Evolutionary conservation across 805 yeast genomes (phyloP), one percentile per base, ranked within the genome.

Genomic region (Kluyveromyces starmeri): DNA sequence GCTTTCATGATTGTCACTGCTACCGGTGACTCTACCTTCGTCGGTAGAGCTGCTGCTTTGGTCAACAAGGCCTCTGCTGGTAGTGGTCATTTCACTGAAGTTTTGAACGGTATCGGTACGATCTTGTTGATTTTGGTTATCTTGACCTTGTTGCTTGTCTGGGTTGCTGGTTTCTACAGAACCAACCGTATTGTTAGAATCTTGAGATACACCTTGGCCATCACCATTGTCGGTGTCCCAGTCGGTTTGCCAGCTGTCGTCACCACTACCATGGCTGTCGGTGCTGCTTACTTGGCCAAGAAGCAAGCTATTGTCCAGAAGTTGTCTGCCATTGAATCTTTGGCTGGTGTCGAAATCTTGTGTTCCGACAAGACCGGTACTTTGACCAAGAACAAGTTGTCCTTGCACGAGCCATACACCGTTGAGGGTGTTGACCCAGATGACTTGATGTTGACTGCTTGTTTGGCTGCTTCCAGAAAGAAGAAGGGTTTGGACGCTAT

Each of bases 361-460:
- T 86, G 96, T 79, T 86, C 96, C 55, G 96, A 86, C 70, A 86
- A 86, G 71, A 86, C 96, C 60, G 96, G 96, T 76, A 86, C 96
- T 55, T 74, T 86, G 69, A 86, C 96, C 71, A 85, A 85, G 78
- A 86, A 86, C 81, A 88, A 85, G 74, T 75, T 86, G 61, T 83
- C 96, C 43, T 73, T 88, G 59, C 89, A 84, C 67, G 95, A 86
- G 68, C 96, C 96, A 63, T 88, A 84, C 81, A 85, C 95, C 63
- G 96, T 86, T 58, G 92, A 82, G 58, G 96, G 95, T 74, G 95
- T 86, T 55, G 92, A 84, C 64, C 75, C 94, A 42, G 96, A 88
- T 57, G 96, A 86, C 62, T 74, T 86, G 59, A 86, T 86, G 95
- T 75, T 86, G 68, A 86, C 96, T 63, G 96, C 95, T 60, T 83